Percentiles rank a stretch among this genome's conserved stretches.
Evolutionary conservation across 495 filamentous ascomycete genomes (phyloP).

Genomic region (Aspergillus olivimuriae): DNA sequence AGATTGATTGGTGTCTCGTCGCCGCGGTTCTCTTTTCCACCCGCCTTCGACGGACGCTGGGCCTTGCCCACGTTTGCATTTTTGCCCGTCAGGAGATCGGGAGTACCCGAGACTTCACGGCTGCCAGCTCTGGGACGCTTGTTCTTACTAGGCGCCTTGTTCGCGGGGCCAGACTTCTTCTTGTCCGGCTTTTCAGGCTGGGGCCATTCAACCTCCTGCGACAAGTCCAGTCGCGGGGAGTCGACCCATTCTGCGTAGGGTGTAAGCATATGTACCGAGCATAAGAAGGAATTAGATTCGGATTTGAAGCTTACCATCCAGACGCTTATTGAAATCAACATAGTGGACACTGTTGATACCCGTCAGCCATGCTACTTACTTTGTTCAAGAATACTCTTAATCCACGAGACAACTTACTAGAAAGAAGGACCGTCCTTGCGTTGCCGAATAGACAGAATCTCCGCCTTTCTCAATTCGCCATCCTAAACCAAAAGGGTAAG

Average conservation of each 20-base stretch:
- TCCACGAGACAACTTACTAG: conserved; percentile 47
- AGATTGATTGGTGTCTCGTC: conserved; percentile 30
- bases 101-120: conserved; percentile 53
- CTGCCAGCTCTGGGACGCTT: conserved; percentile 48
- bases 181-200: conserved; percentile 64
- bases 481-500: conserved; percentile 45
- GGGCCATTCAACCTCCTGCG: conserved; percentile 71
- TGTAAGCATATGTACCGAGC: conserved; percentile 13
- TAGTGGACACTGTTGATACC: conserved; percentile 69
- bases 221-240: conserved; percentile 72
- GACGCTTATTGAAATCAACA: conserved; percentile 98
- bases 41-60: conserved; percentile 48
- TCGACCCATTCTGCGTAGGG: conserved; percentile 75
- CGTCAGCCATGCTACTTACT: too few relatives aligned
- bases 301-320: conserved; percentile 55
- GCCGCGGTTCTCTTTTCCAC: conserved; percentile 56
- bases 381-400: neutral
- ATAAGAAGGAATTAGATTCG: neutral
- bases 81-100: conserved; percentile 48
- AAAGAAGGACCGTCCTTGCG: conserved; percentile 78
- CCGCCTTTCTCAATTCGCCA: conserved; percentile 80
- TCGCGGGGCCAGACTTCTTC: conserved; percentile 47
- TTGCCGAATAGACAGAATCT: conserved; percentile 83
- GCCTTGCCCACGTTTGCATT: conserved; percentile 41
- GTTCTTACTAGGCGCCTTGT: conserved; percentile 45